Evolutionary conservation across 1,139 yeast genomes (phyloP).

Genomic region (Citeromyces siamensis): DNA sequence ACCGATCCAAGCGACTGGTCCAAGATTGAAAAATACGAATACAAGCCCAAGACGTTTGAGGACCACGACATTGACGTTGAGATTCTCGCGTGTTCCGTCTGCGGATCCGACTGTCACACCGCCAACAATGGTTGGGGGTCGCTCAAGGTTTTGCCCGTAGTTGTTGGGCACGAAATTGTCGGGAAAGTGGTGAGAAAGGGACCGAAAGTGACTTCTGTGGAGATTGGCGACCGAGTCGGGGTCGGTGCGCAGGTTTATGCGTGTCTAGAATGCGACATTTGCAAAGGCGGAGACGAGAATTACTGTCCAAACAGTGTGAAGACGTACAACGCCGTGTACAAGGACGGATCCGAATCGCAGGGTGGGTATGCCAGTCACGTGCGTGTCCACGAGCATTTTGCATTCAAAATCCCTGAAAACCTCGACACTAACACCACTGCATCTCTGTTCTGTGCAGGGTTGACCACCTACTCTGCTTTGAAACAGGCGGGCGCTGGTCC

Average conservation of each 20-base stretch:
- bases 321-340: conserved; percentile 29
- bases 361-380: conserved; percentile 45
- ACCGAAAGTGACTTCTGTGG: conserved; percentile 20
- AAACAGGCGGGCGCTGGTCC: conserved; percentile 25
- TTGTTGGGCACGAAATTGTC: conserved; percentile 39
- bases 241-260: conserved; percentile 33
- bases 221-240: conserved; percentile 36
- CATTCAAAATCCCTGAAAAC: conserved; percentile 34
- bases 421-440: conserved; percentile 30
- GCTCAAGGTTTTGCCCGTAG: conserved; percentile 5
- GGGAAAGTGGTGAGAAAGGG: conserved; percentile 33
- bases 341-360: conserved; percentile 32
- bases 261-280: conserved; percentile 33
- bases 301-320: conserved; percentile 29
- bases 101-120: conserved; percentile 43
- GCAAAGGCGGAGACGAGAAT: conserved; percentile 26
- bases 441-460: conserved; percentile 41
- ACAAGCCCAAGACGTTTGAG: conserved; percentile 34
- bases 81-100: conserved; percentile 39
- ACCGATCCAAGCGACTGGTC: conserved; percentile 28
- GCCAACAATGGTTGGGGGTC: conserved; percentile 15
- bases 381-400: conserved; percentile 32
- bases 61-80: conserved; percentile 41
- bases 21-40: conserved; percentile 25
- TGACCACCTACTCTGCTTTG: conserved; percentile 39